Base-by-base conservation (phyloP, 768 basidiomycete species). In the Krasilnikovozyma curviuscula region DNA sequence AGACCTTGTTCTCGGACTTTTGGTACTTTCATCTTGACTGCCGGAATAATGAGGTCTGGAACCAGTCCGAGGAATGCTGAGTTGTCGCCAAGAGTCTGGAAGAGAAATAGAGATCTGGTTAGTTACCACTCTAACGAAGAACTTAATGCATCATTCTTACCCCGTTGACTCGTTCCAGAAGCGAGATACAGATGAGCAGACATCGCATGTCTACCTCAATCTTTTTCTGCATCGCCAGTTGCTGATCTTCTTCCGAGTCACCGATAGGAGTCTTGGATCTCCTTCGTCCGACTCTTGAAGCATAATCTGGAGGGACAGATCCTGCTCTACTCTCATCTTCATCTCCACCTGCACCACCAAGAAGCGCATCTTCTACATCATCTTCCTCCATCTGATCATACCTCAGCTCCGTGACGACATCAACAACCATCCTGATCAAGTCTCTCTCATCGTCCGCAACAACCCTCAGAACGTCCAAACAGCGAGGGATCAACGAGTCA, bases 11-110 rank as follows among this genome's bases (percentile, higher is more conserved):
- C 81, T 33, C 83, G 72, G 57, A 89, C 70, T 1, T 72, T 69
- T 5, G 82, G 70, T 13, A 63, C 59, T 65, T 89, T 89, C 44
- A 83, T 75, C 59, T 79, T 78, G 37, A 95, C 83, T 5, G 83
- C 76, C 2, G 91, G 91, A 28, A 93, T 75, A 58, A 95, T 84
- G 16, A 98, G 68, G 56, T 95, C 85, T 9, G 82, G 69, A 62
- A 76, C 60, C 19, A 71, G 63, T 24, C 82, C 80, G 50, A 77
- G 74, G 49, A 81, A 63, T 4, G 74, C 77, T 7, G 78, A 75
- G 59, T 80, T 79, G 50, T 80, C 78, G 54, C 77, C 63, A 9
- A 71, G 54, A 19, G 63, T 67, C 68, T 70, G 53, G n/a, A 25
- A 14, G 7, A 16, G 27, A 10, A 37, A n/a, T n/a, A 12, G 23